Percentiles rank a stretch among this genome's conserved stretches.
Evolutionary conservation across 1,139 yeast genomes (phyloP).

Genomic region (Geotrichum australiense): DNA sequence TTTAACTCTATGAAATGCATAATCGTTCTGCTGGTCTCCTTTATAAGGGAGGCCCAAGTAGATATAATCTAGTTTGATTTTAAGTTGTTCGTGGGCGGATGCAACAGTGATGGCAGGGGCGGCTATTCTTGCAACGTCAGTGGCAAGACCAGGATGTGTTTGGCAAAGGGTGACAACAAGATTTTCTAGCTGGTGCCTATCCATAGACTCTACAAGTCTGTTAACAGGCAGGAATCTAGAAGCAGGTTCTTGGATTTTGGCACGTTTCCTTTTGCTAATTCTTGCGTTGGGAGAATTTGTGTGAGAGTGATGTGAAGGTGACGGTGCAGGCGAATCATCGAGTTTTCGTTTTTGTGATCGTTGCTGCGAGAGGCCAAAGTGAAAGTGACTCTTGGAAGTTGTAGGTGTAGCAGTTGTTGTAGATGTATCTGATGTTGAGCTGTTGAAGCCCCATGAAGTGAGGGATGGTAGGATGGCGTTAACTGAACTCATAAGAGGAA

Average conservation of each 20-base stretch:
- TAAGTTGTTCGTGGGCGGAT: slow-evolving; percentile 47
- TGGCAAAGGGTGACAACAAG: slow-evolving; percentile 49
- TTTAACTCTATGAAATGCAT: slow-evolving; percentile 79
- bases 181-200: slow-evolving; percentile 46
- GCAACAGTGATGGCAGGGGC: slow-evolving; percentile 56
- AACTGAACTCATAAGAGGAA: slow-evolving; percentile 10
- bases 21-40: slow-evolving; percentile 68
- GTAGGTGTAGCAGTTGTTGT: neutral
- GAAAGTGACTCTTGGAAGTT: slow-evolving; percentile 1
- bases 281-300: neutral
- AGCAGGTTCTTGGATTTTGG: slow-evolving; percentile 13
- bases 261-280: slow-evolving; percentile 8
- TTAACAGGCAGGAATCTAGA: slow-evolving; percentile 47
- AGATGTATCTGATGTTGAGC: neutral
- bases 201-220: slow-evolving; percentile 62
- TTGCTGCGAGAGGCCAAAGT: slow-evolving; percentile 2
- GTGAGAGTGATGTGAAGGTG: neutral
- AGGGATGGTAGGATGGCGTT: slow-evolving; percentile 19
- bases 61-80: slow-evolving; percentile 43
- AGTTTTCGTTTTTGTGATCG: slow-evolving; percentile 1
- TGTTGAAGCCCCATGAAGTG: slow-evolving; percentile 18
- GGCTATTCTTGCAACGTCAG: slow-evolving; percentile 41
- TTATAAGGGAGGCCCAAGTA: slow-evolving; percentile 59
- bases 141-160: slow-evolving; percentile 55
- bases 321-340: slow-evolving; percentile 1